Conservation (phyloP, 805 yeast species). For the Candida schatavii region DNA sequence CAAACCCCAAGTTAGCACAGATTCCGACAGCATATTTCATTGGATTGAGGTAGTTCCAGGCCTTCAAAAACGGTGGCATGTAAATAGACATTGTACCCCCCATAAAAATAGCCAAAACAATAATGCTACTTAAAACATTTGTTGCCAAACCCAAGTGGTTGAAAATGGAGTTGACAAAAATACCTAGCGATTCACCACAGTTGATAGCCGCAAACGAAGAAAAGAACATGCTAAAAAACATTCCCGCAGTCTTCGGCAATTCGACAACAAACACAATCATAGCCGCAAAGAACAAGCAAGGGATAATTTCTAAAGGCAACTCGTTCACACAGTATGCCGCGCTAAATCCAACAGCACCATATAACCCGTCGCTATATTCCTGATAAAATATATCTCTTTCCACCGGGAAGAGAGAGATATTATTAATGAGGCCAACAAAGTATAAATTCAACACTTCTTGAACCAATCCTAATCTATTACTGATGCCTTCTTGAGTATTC, state of each 20-base stretch:
- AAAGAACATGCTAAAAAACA: constrained; percentile 65
- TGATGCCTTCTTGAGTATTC: constrained; percentile 47
- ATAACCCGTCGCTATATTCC: constrained; percentile 71
- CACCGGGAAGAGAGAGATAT: constrained; percentile 69
- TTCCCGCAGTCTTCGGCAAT: constrained; percentile 60
- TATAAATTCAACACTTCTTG: constrained; percentile 73
- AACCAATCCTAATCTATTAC: constrained; percentile 68
- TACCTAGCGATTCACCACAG: constrained; percentile 85
- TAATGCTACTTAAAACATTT: constrained; percentile 61
- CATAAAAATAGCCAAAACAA: constrained; percentile 76
- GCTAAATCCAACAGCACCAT: constrained; percentile 64
- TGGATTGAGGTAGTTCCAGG: constrained; percentile 75
- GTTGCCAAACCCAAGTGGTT: constrained; percentile 78
- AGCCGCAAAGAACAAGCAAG: constrained; percentile 56
- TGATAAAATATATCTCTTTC: constrained; percentile 76
- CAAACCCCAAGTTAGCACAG: constrained; percentile 57
- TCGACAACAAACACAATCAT: constrained; percentile 72
- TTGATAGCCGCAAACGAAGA: constrained; percentile 53
- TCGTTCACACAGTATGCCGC: constrained; percentile 58
- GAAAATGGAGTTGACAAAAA: constrained; percentile 71
- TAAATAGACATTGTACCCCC: constrained; percentile 79
- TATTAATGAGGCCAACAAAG: constrained; percentile 77
- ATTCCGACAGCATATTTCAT: constrained; percentile 66
- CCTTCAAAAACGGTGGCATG: constrained; percentile 68
- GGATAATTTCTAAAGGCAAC: constrained; percentile 62